Evolutionary conservation across 441 rosid species (phyloP).

Genomic region (Erodium texanum): DNA sequence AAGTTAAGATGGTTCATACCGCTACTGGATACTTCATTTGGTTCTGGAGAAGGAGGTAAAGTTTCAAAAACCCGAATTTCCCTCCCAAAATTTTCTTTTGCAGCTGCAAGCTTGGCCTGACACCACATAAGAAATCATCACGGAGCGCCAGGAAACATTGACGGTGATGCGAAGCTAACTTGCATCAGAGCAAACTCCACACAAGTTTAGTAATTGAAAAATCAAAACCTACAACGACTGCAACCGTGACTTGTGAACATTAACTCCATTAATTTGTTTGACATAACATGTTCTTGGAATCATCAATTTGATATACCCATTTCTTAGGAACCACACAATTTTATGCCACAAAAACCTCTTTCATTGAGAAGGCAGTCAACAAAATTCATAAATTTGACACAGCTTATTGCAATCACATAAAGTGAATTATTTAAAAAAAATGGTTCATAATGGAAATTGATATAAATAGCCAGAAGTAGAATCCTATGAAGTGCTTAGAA

Average conservation of each 20-base stretch:
- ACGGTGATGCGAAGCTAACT: not conserved
- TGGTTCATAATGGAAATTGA: not conserved
- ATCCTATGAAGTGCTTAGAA: no score
- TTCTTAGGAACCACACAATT: not conserved
- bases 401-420: not conserved
- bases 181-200: not conserved
- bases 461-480: not conserved
- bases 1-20: constrained; percentile 24
- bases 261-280: not conserved
- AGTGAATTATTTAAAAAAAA: not conserved
- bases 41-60: constrained; percentile 28
- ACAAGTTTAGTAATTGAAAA: not conserved
- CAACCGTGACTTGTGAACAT: not conserved
- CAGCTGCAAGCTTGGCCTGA: constrained; percentile 52
- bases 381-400: not conserved
- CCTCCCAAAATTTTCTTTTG: constrained; percentile 60
- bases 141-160: not conserved
- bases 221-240: not conserved
- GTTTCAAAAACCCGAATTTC: constrained; percentile 76
- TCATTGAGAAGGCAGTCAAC: not conserved
- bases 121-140: constrained; percentile 10
- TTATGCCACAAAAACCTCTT: not conserved
- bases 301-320: not conserved
- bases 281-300: not conserved
- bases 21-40: constrained; percentile 31